A percentile compares a stretch with the other conserved stretches of the same genome.
These are phyloP conservation scores for Phlyctochytrium bullatum DNA, from an alignment of 192 early-diverging fungal genomes.

Conservation along the genomic window DNA sequence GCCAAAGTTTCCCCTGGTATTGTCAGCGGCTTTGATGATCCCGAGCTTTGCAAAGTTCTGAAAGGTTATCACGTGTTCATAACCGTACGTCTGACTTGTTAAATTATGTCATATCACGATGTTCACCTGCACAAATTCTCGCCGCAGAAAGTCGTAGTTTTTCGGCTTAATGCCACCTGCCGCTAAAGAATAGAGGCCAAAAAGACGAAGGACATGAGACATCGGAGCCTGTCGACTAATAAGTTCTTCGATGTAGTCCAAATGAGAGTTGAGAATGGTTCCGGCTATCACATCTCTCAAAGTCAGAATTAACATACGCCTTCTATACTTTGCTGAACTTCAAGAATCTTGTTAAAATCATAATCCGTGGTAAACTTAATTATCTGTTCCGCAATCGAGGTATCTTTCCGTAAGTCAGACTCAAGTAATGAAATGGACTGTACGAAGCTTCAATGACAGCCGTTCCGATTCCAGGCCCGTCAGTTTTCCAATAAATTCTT, in stretches of 20 bases:
- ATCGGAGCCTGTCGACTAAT: slow-evolving; percentile 74
- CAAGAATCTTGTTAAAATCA: slow-evolving; percentile 79
- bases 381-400: slow-evolving; percentile 78
- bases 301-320: background rate
- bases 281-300: slow-evolving; percentile 67
- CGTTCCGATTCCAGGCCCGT: slow-evolving; percentile 81
- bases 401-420: slow-evolving; percentile 50
- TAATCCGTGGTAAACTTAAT: slow-evolving; percentile 72
- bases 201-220: slow-evolving; percentile 71
- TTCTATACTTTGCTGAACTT: slow-evolving; percentile 91
- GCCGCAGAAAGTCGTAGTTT: slow-evolving; percentile 74
- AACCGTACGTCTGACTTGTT: slow-evolving; percentile 75
- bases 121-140: slow-evolving; percentile 74
- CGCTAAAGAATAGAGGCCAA: slow-evolving; percentile 81
- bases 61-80: slow-evolving; percentile 83
- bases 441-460: slow-evolving; percentile 78
- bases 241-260: slow-evolving; percentile 86
- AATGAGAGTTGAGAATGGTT: slow-evolving; percentile 55
- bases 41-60: slow-evolving; percentile 71
- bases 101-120: background rate
- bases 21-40: slow-evolving; percentile 41
- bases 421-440: slow-evolving; percentile 10
- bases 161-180: slow-evolving; percentile 83
- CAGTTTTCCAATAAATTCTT: slow-evolving; percentile 87
- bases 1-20: slow-evolving; percentile 49